Conservation (phyloP, 768 basidiomycete genomes). For the Coprinopsis cinerea region DNA sequence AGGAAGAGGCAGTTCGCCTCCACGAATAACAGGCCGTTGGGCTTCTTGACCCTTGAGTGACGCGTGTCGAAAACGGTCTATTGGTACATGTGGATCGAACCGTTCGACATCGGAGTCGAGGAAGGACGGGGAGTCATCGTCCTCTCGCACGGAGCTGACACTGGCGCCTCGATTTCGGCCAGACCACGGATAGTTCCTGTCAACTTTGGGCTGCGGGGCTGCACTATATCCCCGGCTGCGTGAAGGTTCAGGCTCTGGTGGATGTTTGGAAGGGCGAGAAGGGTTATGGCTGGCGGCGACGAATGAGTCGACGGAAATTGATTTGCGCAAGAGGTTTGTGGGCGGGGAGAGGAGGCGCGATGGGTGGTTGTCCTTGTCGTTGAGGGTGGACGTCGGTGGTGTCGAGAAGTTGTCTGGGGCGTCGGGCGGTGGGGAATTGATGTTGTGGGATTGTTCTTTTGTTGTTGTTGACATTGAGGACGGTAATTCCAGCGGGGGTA, state of each 20-base stretch:
- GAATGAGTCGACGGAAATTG: conserved; percentile 75
- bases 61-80: conserved; percentile 39
- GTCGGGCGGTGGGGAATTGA: conserved; percentile 28
- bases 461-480: conserved; percentile 4
- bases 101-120: conserved; percentile 52
- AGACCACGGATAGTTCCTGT: conserved; percentile 23
- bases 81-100: conserved; percentile 35
- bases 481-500: conserved; percentile 23
- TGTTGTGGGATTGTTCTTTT: conserved; percentile 13
- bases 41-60: conserved; percentile 45
- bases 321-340: conserved; percentile 55
- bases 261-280: conserved; percentile 34
- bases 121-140: conserved; percentile 28
- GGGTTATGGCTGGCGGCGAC: conserved; percentile 38
- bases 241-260: conserved; percentile 28
- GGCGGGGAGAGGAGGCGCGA: conserved; percentile 20
- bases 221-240: conserved; percentile 15
- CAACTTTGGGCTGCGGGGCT: conserved; percentile 6
- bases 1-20: conserved; percentile 59
- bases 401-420: conserved; percentile 39
- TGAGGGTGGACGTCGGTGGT: conserved; percentile 32
- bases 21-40: conserved; percentile 37
- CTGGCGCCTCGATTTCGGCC: conserved; percentile 52
- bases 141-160: conserved; percentile 41
- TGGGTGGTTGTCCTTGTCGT: conserved; percentile 17